Evolutionary conservation across 495 filamentous ascomycete genomes (phyloP).

Genomic region (Neurospora tetrasperma): DNA sequence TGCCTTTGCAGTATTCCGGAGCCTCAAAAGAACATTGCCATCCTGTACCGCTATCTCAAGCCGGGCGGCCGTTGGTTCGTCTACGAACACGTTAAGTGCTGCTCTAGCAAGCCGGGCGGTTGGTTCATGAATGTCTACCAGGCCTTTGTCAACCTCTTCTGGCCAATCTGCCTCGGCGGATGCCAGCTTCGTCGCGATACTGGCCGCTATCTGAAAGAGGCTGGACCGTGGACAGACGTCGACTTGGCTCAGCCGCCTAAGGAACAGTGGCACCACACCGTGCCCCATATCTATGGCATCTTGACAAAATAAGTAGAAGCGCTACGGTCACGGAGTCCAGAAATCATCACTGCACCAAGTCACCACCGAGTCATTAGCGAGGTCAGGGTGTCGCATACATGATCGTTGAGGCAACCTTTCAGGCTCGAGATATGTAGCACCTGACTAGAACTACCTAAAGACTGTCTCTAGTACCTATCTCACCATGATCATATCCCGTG

Average conservation of each 20-base stretch:
- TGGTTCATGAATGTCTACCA: background rate
- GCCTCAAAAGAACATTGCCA: conserved; percentile 43
- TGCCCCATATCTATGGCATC: conserved; percentile 48
- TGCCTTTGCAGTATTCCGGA: conserved; percentile 65
- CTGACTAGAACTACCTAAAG: background rate
- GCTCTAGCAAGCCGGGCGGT: conserved; percentile 21
- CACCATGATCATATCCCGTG: background rate
- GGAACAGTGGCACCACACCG: conserved; percentile 34
- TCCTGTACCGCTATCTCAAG: conserved; percentile 52
- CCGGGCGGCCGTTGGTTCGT: conserved; percentile 59
- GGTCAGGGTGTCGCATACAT: background rate
- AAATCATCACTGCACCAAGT: background rate
- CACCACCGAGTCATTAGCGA: background rate
- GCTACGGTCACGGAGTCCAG: background rate
- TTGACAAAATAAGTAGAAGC: conserved; percentile 33
- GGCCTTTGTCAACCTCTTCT: conserved; percentile 34
- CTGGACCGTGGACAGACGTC: conserved; percentile 47
- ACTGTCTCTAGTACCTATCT: background rate
- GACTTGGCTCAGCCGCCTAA: conserved; percentile 37
- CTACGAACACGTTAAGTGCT: conserved; percentile 56
- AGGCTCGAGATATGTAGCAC: background rate
- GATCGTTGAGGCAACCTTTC: background rate
- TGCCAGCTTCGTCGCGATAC: conserved; percentile 51
- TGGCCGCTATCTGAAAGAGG: conserved; percentile 37
- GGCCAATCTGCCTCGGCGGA: conserved; percentile 48